Base-by-base conservation (phyloP, 768 basidiomycete genomes). In the Naganishia friedmannii region DNA sequence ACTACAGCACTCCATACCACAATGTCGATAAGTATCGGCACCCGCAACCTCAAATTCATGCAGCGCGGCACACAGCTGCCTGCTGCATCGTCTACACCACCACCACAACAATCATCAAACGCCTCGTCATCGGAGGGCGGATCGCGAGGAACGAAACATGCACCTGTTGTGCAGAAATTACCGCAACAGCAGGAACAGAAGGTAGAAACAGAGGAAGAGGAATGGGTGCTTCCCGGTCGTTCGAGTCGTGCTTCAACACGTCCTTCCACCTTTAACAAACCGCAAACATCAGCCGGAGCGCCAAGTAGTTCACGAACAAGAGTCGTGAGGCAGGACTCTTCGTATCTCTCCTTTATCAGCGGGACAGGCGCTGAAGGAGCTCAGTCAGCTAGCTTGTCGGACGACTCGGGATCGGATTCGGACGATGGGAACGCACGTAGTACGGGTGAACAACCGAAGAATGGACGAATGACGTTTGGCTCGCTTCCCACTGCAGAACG, bases 51-150 rank as follows among this genome's bases (percentile, higher is more conserved):
- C 13, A 63, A 63, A 15, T 63, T 63, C 23, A 63, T 63, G 60
- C 60, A 63, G 28, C 21, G 60, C 2, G 60, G 60, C n/a, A 63
- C 37, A 28, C 60, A 63, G 60, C 60, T 63, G 13, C 60, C 60
- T 12, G 21, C 39, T 26, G 23, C 39, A n/a, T 21, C 60, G n/a
- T 2, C 37, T 17, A 31, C 60, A 10, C 31, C 60, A 26, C 12
- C 34, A 17, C 34, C 57, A 8, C 34, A 32, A 37, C 29, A 57
- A 21, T 7, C 57, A 37, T 34, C 57, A 28, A 56, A 19, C 10
- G 15, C 32, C 34, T 34, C 60, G 23, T 28, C 19, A 7, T 42
- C 60, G 19, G n/a, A 51, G 3, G 48, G 13, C 19, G 48, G 48
- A 13, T 51, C 48, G 4, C 34, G 57, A 42, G 21, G 23, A 39